A percentile compares a stretch with the other conserved stretches of the same genome.
Conservation (phyloP, 179 eudicot genomes). For the Patellifolia procumbens region DNA sequence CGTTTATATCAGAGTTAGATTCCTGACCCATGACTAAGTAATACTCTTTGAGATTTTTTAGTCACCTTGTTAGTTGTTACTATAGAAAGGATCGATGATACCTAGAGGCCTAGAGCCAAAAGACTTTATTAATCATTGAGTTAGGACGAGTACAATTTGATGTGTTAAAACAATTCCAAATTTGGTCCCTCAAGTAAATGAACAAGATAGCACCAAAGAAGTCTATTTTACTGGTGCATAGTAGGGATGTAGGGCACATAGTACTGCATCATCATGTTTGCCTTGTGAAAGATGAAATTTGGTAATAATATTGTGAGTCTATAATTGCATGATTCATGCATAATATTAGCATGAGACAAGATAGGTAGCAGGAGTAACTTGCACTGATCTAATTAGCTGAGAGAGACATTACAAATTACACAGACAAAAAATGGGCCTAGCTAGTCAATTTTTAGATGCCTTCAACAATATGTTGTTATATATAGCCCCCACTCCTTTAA, state of each 20-base stretch:
- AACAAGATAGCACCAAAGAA: constrained; percentile 3
- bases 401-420: constrained; percentile 25
- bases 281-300: neutral
- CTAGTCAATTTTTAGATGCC: constrained; percentile 18
- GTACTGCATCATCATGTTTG: constrained; percentile 18
- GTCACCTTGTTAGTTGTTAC: neutral
- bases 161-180: constrained; percentile 6
- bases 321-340: constrained; percentile 17
- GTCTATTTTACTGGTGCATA: constrained; percentile 10
- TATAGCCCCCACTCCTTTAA: constrained; percentile 20
- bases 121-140: constrained; percentile 16
- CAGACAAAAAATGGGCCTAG: constrained; percentile 29
- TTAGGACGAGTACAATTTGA: constrained; percentile 2
- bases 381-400: constrained; percentile 21
- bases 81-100: too few relatives aligned
- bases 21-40: too few relatives aligned
- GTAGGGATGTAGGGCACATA: constrained; percentile 8
- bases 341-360: neutral
- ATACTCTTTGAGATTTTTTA: too few relatives aligned
- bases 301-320: neutral
- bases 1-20: too few relatives aligned
- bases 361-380: constrained; percentile 23
- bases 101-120: too few relatives aligned
- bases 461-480: neutral
- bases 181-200: constrained; percentile 22